Evolutionary conservation across 75 land plant species (phyloP).

Genomic region (Cupressus sempervirens): DNA sequence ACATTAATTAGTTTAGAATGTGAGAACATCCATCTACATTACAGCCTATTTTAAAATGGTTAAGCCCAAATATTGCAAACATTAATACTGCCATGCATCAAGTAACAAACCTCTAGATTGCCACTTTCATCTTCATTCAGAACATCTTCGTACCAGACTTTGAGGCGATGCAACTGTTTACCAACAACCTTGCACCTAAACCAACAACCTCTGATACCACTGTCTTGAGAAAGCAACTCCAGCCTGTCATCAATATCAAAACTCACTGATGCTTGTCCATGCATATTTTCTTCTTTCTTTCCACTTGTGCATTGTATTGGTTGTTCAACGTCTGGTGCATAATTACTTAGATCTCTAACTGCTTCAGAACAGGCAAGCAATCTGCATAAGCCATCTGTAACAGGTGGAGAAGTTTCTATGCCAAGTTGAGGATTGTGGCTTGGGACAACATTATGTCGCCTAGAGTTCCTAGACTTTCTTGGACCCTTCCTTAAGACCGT

Average conservation of each 20-base stretch:
- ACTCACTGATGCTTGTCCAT: background rate
- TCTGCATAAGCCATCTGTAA: background rate
- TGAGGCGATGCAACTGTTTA: slow-evolving; percentile 42
- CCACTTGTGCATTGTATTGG: background rate
- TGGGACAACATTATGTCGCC: background rate
- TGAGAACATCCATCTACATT: background rate
- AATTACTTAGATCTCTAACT: background rate
- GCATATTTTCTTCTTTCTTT: background rate
- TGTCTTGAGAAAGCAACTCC: slow-evolving; percentile 79
- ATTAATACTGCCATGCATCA: background rate
- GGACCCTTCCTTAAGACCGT: slow-evolving; percentile 26
- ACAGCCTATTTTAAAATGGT: background rate
- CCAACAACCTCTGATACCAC: slow-evolving; percentile 94
- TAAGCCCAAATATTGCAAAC: background rate
- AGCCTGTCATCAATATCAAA: slow-evolving; percentile 43
- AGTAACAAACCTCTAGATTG: slow-evolving; percentile 53
- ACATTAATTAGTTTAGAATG: background rate
- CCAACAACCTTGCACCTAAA: slow-evolving; percentile 56
- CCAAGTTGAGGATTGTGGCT: background rate
- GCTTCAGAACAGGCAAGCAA: background rate
- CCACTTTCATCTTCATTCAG: slow-evolving; percentile 60
- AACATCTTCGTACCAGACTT: slow-evolving; percentile 69
- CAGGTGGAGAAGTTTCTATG: background rate
- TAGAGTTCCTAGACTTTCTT: slow-evolving; percentile 23
- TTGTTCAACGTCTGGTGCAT: background rate